Evolutionary conservation across 768 basidiomycete genomes (phyloP).

Genomic region (Serendipita sp.): DNA sequence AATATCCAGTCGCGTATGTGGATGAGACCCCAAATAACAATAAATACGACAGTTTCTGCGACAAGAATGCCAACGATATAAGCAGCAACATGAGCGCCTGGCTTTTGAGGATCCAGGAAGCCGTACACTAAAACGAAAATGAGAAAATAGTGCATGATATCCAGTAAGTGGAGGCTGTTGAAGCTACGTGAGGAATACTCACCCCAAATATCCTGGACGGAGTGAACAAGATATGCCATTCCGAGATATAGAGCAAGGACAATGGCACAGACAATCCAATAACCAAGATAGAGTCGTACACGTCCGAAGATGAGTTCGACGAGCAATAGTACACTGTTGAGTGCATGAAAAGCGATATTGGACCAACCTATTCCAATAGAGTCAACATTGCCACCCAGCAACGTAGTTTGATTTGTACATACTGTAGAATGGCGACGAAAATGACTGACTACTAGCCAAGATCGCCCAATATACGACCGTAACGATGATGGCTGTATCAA

Average conservation of each 20-base stretch:
- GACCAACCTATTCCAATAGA: slow-evolving; percentile 29
- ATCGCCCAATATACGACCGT: slow-evolving; percentile 49
- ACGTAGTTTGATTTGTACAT: not conserved
- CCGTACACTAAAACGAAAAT: slow-evolving; percentile 31
- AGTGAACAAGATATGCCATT: slow-evolving; percentile 50
- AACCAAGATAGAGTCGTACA: slow-evolving; percentile 35
- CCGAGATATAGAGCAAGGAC: slow-evolving; percentile 42
- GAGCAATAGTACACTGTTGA: slow-evolving; percentile 41
- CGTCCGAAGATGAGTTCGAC: slow-evolving; percentile 43
- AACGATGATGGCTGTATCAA: slow-evolving; percentile 38
- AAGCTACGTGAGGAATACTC: slow-evolving; percentile 15
- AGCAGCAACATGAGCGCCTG: slow-evolving; percentile 31
- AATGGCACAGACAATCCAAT: slow-evolving; percentile 30
- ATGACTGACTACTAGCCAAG: slow-evolving; percentile 28
- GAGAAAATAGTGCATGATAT: not conserved
- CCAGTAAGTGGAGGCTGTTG: not conserved
- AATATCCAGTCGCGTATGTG: not conserved
- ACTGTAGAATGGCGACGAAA: slow-evolving; percentile 21
- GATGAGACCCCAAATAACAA: slow-evolving; percentile 26
- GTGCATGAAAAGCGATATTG: slow-evolving; percentile 41
- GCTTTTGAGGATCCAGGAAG: slow-evolving; percentile 41
- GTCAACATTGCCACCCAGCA: too few relatives aligned
- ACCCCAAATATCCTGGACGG: slow-evolving; percentile 51
- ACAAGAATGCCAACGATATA: slow-evolving; percentile 47
- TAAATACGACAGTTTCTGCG: slow-evolving; percentile 37